phyloP scores from a whole-genome alignment of 768 basidiomycete species.

The Boletus patriciae region DNA sequence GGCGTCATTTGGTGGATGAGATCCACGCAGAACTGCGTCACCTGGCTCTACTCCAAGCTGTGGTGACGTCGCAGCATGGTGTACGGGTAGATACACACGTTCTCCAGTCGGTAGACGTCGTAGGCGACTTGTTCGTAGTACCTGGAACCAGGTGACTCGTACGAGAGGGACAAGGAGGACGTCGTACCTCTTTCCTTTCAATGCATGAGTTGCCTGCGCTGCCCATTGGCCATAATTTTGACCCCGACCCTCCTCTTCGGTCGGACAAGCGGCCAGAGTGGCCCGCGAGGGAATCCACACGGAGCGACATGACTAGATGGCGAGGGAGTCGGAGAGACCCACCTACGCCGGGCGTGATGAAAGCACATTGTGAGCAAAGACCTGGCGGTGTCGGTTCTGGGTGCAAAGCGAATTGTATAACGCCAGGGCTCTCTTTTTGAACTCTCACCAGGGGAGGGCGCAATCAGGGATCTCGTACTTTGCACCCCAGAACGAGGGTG shows the following conservation, averaged over 20 bases:
- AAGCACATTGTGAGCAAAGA: slow-evolving; percentile 47
- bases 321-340: slow-evolving; percentile 30
- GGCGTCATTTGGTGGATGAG: slow-evolving; percentile 26
- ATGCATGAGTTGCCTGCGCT: slow-evolving; percentile 41
- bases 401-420: slow-evolving; percentile 45
- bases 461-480: not conserved
- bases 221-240: slow-evolving; percentile 48
- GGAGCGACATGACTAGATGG: slow-evolving; percentile 19
- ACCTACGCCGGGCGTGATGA: slow-evolving; percentile 55
- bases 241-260: slow-evolving; percentile 12
- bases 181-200: slow-evolving; percentile 43
- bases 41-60: slow-evolving; percentile 6
- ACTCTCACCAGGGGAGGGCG: not conserved
- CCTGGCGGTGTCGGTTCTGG: slow-evolving; percentile 39
- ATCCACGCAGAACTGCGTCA: slow-evolving; percentile 20
- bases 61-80: slow-evolving; percentile 12
- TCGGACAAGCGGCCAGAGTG: too few species aligned
- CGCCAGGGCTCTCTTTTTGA: slow-evolving; percentile 26
- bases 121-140: slow-evolving; percentile 60
- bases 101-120: slow-evolving; percentile 52
- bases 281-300: not conserved
- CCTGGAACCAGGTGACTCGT: slow-evolving; percentile 28
- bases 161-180: slow-evolving; percentile 1
- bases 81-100: slow-evolving; percentile 28
- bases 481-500: slow-evolving; percentile 19